phyloP scores from a whole-genome alignment of 2,329 filamentous ascomycete genomes.

The Epichloe sibirici region DNA sequence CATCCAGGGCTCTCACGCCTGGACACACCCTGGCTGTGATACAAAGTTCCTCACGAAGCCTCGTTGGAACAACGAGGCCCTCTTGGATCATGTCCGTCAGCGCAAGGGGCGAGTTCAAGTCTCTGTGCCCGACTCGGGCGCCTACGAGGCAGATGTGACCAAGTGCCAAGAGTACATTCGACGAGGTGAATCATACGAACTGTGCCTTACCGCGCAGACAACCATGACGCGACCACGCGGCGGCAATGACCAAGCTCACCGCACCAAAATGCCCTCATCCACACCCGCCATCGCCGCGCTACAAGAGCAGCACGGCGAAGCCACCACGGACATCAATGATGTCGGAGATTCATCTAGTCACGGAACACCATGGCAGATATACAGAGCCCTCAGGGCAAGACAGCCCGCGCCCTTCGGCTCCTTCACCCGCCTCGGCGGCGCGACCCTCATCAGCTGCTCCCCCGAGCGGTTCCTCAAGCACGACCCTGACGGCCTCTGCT shows the following conservation, averaged over 20 bases:
- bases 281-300: not conserved
- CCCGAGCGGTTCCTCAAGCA: slow-evolving; percentile 71
- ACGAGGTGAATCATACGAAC: slow-evolving; percentile 72
- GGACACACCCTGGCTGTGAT: slow-evolving; percentile 14
- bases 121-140: slow-evolving; percentile 27
- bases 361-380: slow-evolving; percentile 53
- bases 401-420: slow-evolving; percentile 82
- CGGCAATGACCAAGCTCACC: slow-evolving; percentile 30
- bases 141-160: slow-evolving; percentile 56
- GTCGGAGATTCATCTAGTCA: slow-evolving; percentile 1
- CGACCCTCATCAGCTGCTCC: slow-evolving; percentile 69
- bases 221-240: slow-evolving; percentile 35
- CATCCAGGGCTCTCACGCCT: slow-evolving; percentile 22
- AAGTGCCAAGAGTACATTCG: slow-evolving; percentile 59
- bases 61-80: slow-evolving; percentile 9
- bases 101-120: slow-evolving; percentile 17
- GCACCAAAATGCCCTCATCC: slow-evolving; percentile 4
- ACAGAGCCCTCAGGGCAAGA: slow-evolving; percentile 52
- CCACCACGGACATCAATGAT: not conserved
- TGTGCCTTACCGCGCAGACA: slow-evolving; percentile 71
- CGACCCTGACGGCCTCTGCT: slow-evolving; percentile 42
- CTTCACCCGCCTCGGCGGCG: slow-evolving; percentile 57
- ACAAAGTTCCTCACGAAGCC: slow-evolving; percentile 4
- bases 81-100: slow-evolving; percentile 8
- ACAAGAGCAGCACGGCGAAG: not conserved